phyloP scores from a whole-genome alignment of 768 basidiomycete species.

The Dacryopinax spathularia region DNA sequence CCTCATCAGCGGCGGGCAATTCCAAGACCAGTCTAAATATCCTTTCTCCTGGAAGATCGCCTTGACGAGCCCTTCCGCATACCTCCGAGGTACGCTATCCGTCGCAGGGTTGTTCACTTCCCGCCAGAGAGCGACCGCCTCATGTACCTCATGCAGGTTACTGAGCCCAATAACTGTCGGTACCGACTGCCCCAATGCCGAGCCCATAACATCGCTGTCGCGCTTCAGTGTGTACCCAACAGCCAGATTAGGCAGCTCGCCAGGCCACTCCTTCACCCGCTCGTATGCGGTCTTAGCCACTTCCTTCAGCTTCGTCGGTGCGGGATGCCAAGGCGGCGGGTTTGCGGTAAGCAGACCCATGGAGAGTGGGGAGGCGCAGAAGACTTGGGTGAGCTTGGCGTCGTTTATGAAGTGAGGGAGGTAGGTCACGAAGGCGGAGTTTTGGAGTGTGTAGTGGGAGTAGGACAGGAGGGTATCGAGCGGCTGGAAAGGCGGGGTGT shows the following conservation, averaged over 20 bases:
- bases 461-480: slow-evolving; percentile 70
- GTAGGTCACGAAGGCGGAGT: slow-evolving; percentile 44
- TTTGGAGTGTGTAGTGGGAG: slow-evolving; percentile 67
- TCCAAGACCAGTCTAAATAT: slow-evolving; percentile 58
- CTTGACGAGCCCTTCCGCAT: slow-evolving; percentile 33
- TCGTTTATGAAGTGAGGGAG: slow-evolving; percentile 42
- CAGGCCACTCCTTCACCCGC: slow-evolving; percentile 26
- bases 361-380: slow-evolving; percentile 69
- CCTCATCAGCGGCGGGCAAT: slow-evolving; percentile 32
- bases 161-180: slow-evolving; percentile 65
- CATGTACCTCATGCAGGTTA: slow-evolving; percentile 57
- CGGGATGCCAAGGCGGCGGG: slow-evolving; percentile 65
- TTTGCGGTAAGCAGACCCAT: slow-evolving; percentile 61
- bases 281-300: slow-evolving; percentile 30
- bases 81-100: slow-evolving; percentile 25
- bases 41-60: slow-evolving; percentile 36
- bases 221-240: slow-evolving; percentile 49
- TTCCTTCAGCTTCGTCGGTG: slow-evolving; percentile 35
- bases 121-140: slow-evolving; percentile 53
- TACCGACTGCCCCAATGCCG: slow-evolving; percentile 26
- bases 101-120: slow-evolving; percentile 33
- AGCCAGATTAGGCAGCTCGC: slow-evolving; percentile 49
- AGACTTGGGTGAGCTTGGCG: slow-evolving; percentile 50
- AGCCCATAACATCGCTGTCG: slow-evolving; percentile 14
- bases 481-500: slow-evolving; percentile 51